Evolutionary conservation across 305 asterid genomes (phyloP).

Genomic region (Fraxinus sp.): DNA sequence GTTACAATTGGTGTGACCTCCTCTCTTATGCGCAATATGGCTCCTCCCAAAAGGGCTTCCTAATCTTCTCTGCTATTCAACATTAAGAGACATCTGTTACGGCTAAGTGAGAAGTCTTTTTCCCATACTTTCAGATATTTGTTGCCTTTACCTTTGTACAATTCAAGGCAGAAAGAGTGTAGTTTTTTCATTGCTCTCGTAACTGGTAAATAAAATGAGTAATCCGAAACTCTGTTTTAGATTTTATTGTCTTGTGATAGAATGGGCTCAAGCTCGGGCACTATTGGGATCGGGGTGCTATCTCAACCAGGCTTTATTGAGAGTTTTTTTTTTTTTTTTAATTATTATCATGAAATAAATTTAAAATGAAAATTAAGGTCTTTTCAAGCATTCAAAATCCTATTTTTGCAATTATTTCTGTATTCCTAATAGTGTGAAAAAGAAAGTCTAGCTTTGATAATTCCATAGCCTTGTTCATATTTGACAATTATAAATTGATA

Average conservation of each 20-base stretch:
- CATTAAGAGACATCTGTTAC: not conserved
- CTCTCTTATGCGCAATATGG: conserved; percentile 52
- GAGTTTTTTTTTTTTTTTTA: not conserved
- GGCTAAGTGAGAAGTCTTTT: not conserved
- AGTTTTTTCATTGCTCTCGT: not conserved
- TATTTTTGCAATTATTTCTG: not conserved
- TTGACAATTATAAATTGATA: not conserved
- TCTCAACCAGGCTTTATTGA: not conserved
- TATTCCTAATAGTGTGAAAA: not conserved
- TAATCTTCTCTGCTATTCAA: conserved; percentile 15
- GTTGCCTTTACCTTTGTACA: not conserved
- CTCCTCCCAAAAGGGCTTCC: conserved; percentile 56
- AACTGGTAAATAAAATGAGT: not conserved
- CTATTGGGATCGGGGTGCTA: not conserved
- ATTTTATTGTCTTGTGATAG: not conserved
- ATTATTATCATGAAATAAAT: not conserved
- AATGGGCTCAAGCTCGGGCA: not conserved
- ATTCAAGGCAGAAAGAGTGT: not conserved
- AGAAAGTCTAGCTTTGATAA: not conserved
- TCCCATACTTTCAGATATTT: not conserved
- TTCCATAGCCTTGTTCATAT: not conserved
- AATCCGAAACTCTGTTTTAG: not conserved
- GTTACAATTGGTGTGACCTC: conserved; percentile 28
- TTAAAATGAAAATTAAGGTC: not conserved
- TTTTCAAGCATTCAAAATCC: not conserved